Conservation (phyloP, 257 asterid species). For the Ehretia macrophylla region DNA sequence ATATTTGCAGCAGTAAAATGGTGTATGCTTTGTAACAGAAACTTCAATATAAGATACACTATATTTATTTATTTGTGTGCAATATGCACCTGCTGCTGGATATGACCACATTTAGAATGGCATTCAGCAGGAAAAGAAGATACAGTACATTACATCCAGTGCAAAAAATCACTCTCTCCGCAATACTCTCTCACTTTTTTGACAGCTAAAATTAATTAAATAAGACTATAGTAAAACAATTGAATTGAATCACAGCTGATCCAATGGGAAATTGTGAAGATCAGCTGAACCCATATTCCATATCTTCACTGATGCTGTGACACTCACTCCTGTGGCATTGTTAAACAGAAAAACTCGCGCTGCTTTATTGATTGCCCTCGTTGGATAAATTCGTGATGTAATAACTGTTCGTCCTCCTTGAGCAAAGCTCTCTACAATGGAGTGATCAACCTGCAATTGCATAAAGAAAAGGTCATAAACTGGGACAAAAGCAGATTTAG, state of each 20-base stretch:
- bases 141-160: too few relatives aligned
- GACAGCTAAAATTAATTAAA: background rate
- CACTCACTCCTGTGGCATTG: constrained; percentile 60
- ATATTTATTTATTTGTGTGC: too few relatives aligned
- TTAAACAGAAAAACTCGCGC: constrained; percentile 65
- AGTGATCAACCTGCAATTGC: constrained; percentile 67
- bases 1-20: too few relatives aligned
- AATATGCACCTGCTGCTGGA: too few relatives aligned
- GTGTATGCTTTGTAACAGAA: too few relatives aligned
- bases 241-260: background rate
- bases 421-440: constrained; percentile 83
- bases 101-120: too few relatives aligned
- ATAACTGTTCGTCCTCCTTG: constrained; percentile 81
- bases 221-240: background rate
- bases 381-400: constrained; percentile 76
- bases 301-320: constrained; percentile 57
- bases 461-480: background rate
- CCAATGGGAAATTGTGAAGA: constrained; percentile 39
- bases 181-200: background rate
- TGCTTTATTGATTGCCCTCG: constrained; percentile 53
- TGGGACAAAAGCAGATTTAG: background rate
- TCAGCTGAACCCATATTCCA: constrained; percentile 73
- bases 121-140: too few relatives aligned
- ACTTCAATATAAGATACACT: too few relatives aligned
- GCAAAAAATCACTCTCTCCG: background rate